phyloP scores from a whole-genome alignment of 257 asterid genomes.

The Apocynum venetum region DNA sequence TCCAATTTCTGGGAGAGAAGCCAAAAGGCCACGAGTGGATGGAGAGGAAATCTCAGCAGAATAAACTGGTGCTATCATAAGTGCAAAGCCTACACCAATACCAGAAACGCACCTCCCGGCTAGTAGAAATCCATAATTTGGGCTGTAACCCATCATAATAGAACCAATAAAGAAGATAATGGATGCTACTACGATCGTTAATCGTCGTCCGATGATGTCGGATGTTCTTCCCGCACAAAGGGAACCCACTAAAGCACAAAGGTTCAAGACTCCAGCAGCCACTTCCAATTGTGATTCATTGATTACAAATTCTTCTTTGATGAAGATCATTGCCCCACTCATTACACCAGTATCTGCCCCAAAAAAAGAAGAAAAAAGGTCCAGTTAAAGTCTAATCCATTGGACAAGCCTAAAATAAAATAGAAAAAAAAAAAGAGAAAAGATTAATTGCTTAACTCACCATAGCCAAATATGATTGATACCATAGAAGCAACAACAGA shows the following conservation, averaged over 20 bases:
- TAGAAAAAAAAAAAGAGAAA: neutral
- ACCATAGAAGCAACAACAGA: conserved; percentile 68
- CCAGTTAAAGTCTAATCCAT: neutral
- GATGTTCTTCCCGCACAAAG: conserved; percentile 69
- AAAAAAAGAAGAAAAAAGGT: conserved; percentile 4
- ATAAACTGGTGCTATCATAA: conserved; percentile 85
- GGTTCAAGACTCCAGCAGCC: conserved; percentile 61
- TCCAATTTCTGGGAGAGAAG: conserved; percentile 69
- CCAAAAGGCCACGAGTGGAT: conserved; percentile 50
- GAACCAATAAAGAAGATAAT: conserved; percentile 62
- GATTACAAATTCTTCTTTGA: conserved; percentile 55
- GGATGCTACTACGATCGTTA: conserved; percentile 52
- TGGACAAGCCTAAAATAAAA: neutral
- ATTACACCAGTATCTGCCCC: conserved; percentile 69
- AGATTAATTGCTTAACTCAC: conserved; percentile 19
- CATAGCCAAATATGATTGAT: conserved; percentile 71
- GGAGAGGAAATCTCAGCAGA: conserved; percentile 74
- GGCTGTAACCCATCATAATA: conserved; percentile 62
- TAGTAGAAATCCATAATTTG: conserved; percentile 44
- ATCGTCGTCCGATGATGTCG: conserved; percentile 61
- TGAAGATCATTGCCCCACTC: conserved; percentile 82
- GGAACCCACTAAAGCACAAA: conserved; percentile 64
- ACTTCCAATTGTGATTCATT: conserved; percentile 50
- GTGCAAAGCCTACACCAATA: conserved; percentile 76
- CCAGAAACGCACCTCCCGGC: conserved; percentile 64